Base-by-base conservation (phyloP, 192 early-diverging fungal species). In the Martensiomyces pterosporus region DNA sequence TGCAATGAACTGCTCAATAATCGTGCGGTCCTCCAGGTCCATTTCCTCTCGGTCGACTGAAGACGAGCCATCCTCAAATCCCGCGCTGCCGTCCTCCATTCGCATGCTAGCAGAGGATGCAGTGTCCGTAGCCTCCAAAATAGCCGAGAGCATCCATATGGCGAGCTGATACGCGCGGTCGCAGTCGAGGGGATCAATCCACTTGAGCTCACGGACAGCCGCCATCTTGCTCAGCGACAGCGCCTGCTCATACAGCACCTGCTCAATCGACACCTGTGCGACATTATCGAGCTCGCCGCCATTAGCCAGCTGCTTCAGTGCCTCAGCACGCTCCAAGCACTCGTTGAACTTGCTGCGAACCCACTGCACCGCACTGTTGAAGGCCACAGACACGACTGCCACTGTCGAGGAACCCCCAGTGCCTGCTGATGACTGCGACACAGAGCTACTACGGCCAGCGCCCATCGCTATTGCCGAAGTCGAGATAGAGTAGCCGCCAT, bases 301-400 rank as follows among this genome's bases (percentile, higher is more conserved):
- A 24, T 82, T 76, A 21, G 75, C 68, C 15, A 74, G 69, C 29
- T 67, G 75, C 25, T 80, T 80, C 7, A 81, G 77, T 18, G 71
- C 59, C 57, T 92, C 85, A 0, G 93, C 94, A 4, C 83, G 76
- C 13, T 94, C 91, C 9, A 95, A 55, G 41, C 90, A 94, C 40
- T 87, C 87, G 68, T 98, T 94, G 58, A 93, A 98, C 47, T 85
- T 81, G 40, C 80, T 81, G 17, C 90, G 83, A 44, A 95, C 86
- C 89, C 91, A 97, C 53, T 93, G 87, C 8, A 97, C 91, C 1
- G 75, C 82, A 16, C 59, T 57, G 47, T 84, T 87, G 37, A 64
- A 64, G 15, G 72, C 64, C n/a, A 43, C 52, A 5, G 75, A 66
- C 39, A 58, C 59, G 3, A 60, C 67, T 17, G 55, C 75, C 10